Evolutionary conservation across 31 red algal species (phyloP).

Genomic region (Porphyra umbilicalis): DNA sequence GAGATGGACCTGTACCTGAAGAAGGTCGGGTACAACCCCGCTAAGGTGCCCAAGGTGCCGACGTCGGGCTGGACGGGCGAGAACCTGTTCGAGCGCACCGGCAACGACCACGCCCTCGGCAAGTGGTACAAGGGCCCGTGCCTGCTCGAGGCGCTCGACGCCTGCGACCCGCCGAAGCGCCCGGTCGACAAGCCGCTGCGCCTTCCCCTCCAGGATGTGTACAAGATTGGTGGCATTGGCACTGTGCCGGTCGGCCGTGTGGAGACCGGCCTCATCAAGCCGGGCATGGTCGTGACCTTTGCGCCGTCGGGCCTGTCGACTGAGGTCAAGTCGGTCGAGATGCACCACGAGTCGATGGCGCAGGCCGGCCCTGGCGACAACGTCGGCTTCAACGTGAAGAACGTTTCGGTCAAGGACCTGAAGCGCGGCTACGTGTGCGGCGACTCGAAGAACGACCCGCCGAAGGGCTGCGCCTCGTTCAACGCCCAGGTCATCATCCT

Average conservation of each 20-base stretch:
- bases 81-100: conserved; percentile 82
- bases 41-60: conserved; percentile 86
- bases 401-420: conserved; percentile 76
- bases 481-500: conserved; percentile 92
- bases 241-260: conserved; percentile 95
- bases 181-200: conserved; percentile 59
- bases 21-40: conserved; percentile 94
- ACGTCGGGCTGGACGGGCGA: conserved; percentile 98
- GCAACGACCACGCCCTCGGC: conserved; percentile 36
- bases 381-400: conserved; percentile 98
- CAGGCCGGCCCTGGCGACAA: conserved; percentile 94
- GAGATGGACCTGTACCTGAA: conserved; percentile 83
- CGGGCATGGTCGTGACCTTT: conserved; percentile 83
- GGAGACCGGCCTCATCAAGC: conserved; percentile 87
- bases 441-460: conserved; percentile 54
- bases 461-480: conserved; percentile 58
- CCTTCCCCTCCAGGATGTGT: conserved; percentile 93
- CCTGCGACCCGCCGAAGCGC: conserved; percentile 69
- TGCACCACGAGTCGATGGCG: conserved; percentile 92
- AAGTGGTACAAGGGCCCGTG: conserved; percentile 90
- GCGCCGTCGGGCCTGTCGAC: conserved; percentile 61
- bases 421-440: conserved; percentile 89
- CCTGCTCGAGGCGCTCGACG: conserved; percentile 82
- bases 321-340: conserved; percentile 95
- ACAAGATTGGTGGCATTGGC: conserved; percentile 99